Evolutionary conservation across 352 stramenopile genomes (phyloP), one percentile per base, ranked within the genome.

Genomic region (Globisporangium middletonii): DNA sequence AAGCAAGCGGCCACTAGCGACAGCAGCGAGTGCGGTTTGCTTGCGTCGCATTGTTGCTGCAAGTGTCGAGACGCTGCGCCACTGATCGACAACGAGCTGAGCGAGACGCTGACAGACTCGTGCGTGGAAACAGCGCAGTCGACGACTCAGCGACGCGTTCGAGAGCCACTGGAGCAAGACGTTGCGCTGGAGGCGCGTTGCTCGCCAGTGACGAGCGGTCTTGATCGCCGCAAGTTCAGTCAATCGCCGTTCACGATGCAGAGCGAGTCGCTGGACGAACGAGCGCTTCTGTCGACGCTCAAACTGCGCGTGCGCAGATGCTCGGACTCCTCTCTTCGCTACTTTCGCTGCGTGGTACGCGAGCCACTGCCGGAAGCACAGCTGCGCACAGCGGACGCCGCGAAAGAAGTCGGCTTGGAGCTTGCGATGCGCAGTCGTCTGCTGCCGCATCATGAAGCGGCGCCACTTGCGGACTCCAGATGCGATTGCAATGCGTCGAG

Each of bases 361-460:
- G 15, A n/a, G 19, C 56, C 56, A 62, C 18, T 30, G 41, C 19
- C 52, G 41, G 11, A 56, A 50, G 18, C 26, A 55, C 15, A 37
- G 46, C 19, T 62, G 56, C 4, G 37, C 15, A 18, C 56, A 50
- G 8, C 13, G 45, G n/a, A 56, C 38, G 51, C 67, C 69, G 11
- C 63, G 53, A 27, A 68, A 74, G 27, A 64, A 72, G 56, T 75
- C 67, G 28, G 70, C 61, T 52, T 69, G 26, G 1, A 78, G 35
- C n/a, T 65, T 35, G 4, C 68, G 60, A 37, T 50, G 54, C 0
- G 58, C 50, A 7, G 4, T 16, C 16, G 15, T 7, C 30, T 72
- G 49, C 3, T 45, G 60, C 26, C 41, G 19, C 15, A 37, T 16
- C 19, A 64, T 35, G 54, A 49, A 50, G 8, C 45, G 52, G 11